Conservation (phyloP, 73 alveolate species). For the Paramecium sexaurelia region DNA sequence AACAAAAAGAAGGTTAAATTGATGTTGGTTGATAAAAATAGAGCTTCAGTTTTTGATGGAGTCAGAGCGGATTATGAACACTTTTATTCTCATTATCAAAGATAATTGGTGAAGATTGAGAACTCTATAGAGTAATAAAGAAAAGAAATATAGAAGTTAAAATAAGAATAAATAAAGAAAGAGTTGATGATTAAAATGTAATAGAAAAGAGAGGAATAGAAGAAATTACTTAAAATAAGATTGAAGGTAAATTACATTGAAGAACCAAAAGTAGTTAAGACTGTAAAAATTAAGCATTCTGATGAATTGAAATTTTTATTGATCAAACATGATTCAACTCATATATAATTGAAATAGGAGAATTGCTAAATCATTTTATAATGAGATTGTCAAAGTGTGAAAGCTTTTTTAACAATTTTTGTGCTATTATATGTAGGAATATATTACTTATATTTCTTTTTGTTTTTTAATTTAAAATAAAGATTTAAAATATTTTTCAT, state of each 20-base stretch:
- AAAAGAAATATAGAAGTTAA: not conserved
- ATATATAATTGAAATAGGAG: not conserved
- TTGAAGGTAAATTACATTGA: not conserved
- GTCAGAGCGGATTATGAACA: conserved; percentile 51
- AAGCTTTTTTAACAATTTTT: not conserved
- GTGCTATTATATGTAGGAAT: not conserved
- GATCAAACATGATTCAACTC: not conserved
- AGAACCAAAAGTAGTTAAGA: conserved; percentile 37
- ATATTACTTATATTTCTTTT: not conserved
- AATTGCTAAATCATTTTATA: conserved; percentile 3
- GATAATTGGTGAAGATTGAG: not conserved
- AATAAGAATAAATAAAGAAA: not conserved
- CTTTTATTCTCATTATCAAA: not conserved
- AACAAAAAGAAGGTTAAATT: conserved; percentile 43
- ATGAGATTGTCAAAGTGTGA: not conserved
- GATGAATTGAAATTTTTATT: not conserved
- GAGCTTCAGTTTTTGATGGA: conserved; percentile 51
- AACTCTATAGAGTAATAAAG: not conserved
- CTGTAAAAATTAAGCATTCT: conserved; percentile 29
- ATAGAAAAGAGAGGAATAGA: conserved; percentile 37
- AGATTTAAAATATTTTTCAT: not conserved
- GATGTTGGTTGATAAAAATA: conserved; percentile 18
- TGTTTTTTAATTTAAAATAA: not conserved
- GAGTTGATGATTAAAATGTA: not conserved
- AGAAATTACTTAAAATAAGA: not conserved